Evolutionary conservation across 305 asterid species (phyloP).

Genomic region (Solanum chacoense): DNA sequence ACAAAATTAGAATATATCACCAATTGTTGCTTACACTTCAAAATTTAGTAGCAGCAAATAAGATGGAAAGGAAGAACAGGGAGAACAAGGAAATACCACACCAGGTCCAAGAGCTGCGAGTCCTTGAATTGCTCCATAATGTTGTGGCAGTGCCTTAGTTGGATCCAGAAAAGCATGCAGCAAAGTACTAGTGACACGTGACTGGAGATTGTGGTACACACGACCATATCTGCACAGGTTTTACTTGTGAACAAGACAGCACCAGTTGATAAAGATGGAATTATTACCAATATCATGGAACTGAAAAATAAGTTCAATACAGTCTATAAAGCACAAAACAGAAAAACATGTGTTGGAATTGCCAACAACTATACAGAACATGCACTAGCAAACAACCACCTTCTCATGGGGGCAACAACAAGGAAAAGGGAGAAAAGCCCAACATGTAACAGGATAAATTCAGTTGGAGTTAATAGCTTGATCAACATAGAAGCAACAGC

Average conservation of each 20-base stretch:
- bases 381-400: not conserved
- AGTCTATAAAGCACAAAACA: not conserved
- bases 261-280: not conserved
- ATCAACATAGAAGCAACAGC: not conserved
- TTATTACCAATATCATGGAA: not conserved
- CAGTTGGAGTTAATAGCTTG: not conserved
- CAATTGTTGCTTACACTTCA: not conserved
- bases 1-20: constrained; percentile 13
- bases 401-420: not conserved
- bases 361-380: not conserved
- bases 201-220: constrained; percentile 78
- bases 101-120: constrained; percentile 85
- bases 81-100: constrained; percentile 46
- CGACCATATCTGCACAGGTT: constrained; percentile 58
- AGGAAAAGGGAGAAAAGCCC: not conserved
- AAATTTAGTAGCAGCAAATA: not conserved
- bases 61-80: not conserved
- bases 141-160: constrained; percentile 79
- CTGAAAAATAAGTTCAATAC: not conserved
- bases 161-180: constrained; percentile 83
- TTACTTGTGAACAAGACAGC: not conserved
- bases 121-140: constrained; percentile 97
- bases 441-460: not conserved
- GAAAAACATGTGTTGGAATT: not conserved
- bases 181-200: constrained; percentile 77